Evolutionary conservation across 2,329 filamentous ascomycete genomes (phyloP).

Genomic region (Trematosphaeria pertusa): DNA sequence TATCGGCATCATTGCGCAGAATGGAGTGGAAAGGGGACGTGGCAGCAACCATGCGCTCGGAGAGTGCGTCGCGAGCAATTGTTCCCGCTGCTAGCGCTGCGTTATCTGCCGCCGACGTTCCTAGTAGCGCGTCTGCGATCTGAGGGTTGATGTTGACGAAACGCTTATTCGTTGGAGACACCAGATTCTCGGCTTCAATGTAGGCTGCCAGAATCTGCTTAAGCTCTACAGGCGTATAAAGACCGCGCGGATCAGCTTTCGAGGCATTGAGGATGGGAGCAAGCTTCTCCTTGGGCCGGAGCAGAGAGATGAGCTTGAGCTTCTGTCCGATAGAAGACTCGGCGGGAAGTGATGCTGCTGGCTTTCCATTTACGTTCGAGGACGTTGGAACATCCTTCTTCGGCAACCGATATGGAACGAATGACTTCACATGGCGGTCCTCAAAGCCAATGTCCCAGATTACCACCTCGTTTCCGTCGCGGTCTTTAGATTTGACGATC

Average conservation of each 20-base stretch:
- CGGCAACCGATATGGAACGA: constrained; percentile 68
- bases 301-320: constrained; percentile 60
- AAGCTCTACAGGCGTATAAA: constrained; percentile 67
- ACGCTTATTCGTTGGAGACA: constrained; percentile 65
- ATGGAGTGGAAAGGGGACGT: constrained; percentile 66
- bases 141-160: constrained; percentile 68
- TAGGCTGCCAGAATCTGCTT: constrained; percentile 65
- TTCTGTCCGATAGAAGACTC: constrained; percentile 56
- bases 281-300: constrained; percentile 65
- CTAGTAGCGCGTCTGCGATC: constrained; percentile 68
- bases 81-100: constrained; percentile 64
- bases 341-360: constrained; percentile 47
- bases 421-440: constrained; percentile 60
- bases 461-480: constrained; percentile 68
- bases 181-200: constrained; percentile 63
- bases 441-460: constrained; percentile 71
- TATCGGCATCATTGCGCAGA: constrained; percentile 54
- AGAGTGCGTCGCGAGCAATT: constrained; percentile 66
- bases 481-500: constrained; percentile 70
- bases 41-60: constrained; percentile 64
- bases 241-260: constrained; percentile 58
- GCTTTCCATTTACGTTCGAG: constrained; percentile 47
- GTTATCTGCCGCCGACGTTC: constrained; percentile 60
- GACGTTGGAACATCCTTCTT: constrained; percentile 57
- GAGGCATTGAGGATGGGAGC: constrained; percentile 61